Evolutionary conservation across 192 early-diverging fungal species (phyloP).

Genomic region (Thamnidium elegans): DNA sequence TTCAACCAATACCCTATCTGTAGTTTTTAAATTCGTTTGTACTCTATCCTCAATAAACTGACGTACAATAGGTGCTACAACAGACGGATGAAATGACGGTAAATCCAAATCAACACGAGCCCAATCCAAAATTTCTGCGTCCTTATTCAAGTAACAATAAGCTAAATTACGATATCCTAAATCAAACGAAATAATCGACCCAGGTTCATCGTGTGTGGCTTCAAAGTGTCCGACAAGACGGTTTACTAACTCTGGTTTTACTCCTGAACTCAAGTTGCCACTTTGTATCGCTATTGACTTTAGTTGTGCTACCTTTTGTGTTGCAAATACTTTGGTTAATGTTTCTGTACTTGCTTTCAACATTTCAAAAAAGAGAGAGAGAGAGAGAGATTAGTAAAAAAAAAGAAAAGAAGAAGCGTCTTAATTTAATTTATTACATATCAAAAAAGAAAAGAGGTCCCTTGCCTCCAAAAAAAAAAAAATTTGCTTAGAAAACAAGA

Average conservation of each 20-base stretch:
- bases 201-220: not conserved
- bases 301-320: conserved; percentile 18
- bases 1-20: conserved; percentile 34
- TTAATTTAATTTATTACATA: not conserved
- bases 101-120: conserved; percentile 37
- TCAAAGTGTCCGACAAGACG: not conserved
- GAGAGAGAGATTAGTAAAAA: not conserved
- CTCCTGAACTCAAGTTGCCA: conserved; percentile 15
- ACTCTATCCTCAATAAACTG: conserved; percentile 17
- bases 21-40: conserved; percentile 12
- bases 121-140: conserved; percentile 40
- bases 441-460: not conserved
- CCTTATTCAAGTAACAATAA: conserved; percentile 38
- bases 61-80: conserved; percentile 1
- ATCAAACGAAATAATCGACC: conserved; percentile 46
- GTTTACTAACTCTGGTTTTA: conserved; percentile 12
- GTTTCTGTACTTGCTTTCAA: not conserved
- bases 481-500: conserved; percentile 73
- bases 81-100: conserved; percentile 17
- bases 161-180: conserved; percentile 53
- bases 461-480: no score
- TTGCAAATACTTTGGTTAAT: not conserved
- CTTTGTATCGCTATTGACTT: conserved; percentile 3
- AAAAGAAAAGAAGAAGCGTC: not conserved
- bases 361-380: not conserved